Conservation (phyloP, 1,284 basidiomycete genomes). For the Cerioporus squamosus region DNA sequence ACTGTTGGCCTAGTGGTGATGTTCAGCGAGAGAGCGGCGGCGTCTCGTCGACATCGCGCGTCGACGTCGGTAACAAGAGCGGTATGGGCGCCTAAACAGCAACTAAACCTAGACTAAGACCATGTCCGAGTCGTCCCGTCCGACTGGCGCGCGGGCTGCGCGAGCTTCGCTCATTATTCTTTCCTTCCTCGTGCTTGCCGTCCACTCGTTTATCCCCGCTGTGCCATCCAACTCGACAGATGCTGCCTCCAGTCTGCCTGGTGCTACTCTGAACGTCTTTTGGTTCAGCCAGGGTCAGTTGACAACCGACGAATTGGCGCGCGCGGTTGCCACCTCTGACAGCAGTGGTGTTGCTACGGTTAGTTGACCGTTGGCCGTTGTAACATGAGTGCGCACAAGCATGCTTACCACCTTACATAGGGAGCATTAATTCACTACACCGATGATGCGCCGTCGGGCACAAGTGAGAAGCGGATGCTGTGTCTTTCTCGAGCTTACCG, state of each 20-base stretch:
- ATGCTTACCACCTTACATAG: not conserved
- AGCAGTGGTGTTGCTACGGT: not conserved
- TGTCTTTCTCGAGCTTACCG: too few species aligned
- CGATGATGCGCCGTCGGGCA: not conserved
- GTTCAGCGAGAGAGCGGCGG: too few species aligned
- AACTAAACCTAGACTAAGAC: not conserved
- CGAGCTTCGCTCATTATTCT: not conserved
- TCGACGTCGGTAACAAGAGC: too few species aligned
- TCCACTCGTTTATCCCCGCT: constrained; percentile 7
- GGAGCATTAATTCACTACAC: constrained; percentile 10
- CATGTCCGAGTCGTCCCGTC: not conserved
- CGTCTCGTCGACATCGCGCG: too few species aligned
- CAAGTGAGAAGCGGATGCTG: not conserved
- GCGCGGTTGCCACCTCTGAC: not conserved
- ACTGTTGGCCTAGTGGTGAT: too few species aligned
- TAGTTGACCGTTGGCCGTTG: not conserved
- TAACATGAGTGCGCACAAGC: not conserved
- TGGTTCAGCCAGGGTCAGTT: not conserved
- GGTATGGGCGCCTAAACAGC: too few species aligned
- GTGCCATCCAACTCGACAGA: constrained; percentile 2
- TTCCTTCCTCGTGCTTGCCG: not conserved
- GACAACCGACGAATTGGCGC: not conserved
- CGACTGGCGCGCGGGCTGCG: not conserved
- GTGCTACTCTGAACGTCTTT: constrained; percentile 1
- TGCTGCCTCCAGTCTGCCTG: not conserved